phyloP scores from a whole-genome alignment of 257 asterid species.

The Solanum rostratum region DNA sequence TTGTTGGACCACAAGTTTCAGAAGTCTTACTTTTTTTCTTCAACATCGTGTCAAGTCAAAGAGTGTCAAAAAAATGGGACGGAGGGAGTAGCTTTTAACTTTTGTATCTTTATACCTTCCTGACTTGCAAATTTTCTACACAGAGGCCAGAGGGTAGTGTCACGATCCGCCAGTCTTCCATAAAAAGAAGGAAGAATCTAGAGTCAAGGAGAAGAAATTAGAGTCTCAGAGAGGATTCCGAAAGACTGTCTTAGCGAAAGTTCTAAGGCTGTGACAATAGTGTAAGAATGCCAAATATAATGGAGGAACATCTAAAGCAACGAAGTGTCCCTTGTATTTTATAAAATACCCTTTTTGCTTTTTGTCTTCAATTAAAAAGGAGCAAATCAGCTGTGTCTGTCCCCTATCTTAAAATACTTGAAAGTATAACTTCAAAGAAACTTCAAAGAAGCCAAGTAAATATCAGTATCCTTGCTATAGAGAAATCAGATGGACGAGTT shows the following conservation, averaged over 20 bases:
- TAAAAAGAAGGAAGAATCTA: no score
- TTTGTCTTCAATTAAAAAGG: neutral
- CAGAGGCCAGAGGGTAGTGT: neutral
- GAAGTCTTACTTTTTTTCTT: no score
- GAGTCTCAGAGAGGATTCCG: no score
- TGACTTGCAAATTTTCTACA: neutral
- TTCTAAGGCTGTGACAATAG: no score
- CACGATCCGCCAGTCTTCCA: no score
- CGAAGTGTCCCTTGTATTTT: neutral
- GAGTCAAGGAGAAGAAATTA: no score
- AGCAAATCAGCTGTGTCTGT: neutral
- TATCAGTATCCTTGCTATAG: constrained; percentile 9
- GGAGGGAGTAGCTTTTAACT: neutral
- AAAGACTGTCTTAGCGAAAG: no score
- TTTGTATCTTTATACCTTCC: neutral
- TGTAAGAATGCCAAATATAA: neutral
- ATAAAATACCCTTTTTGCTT: neutral
- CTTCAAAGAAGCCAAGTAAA: constrained; percentile 5
- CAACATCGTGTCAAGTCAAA: no score
- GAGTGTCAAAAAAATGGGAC: no score
- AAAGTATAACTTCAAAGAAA: neutral
- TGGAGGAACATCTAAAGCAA: neutral
- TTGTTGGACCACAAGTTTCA: no score
- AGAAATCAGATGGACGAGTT: constrained; percentile 18
- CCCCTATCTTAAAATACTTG: neutral